Evolutionary conservation across 2,329 filamentous ascomycete genomes (phyloP).

Genomic region (Aspergillus thermomutatus): DNA sequence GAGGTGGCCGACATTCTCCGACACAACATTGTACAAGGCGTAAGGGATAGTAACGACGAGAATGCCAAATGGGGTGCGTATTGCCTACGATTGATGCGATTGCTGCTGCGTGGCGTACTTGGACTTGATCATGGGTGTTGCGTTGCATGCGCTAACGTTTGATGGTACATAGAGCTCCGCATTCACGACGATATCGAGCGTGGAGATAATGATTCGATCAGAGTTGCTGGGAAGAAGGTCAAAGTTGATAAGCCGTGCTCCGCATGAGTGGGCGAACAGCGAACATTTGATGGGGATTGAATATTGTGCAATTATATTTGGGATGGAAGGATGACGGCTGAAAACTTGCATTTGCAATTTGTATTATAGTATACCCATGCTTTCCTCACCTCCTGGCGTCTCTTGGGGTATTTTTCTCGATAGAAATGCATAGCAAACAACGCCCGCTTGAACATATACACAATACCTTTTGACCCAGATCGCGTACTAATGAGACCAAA

Average conservation of each 20-base stretch:
- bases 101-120: neutral
- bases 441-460: conserved; percentile 33
- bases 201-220: conserved; percentile 89
- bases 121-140: neutral
- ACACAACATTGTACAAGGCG: conserved; percentile 85
- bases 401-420: conserved; percentile 30
- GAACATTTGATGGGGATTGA: neutral
- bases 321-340: conserved; percentile 5
- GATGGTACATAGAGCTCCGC: conserved; percentile 60
- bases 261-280: conserved; percentile 17
- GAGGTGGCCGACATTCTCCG: conserved; percentile 76
- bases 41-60: conserved; percentile 36
- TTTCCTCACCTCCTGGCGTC: conserved; percentile 32
- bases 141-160: conserved; percentile 3
- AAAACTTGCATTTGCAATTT: conserved; percentile 17
- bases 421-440: conserved; percentile 27
- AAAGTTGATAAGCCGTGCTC: conserved; percentile 44
- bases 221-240: conserved; percentile 49
- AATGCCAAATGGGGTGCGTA: conserved; percentile 35
- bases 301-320: conserved; percentile 1
- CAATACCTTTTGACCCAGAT: conserved; percentile 23
- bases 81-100: neutral
- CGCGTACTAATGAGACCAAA: conserved; percentile 9
- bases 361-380: conserved; percentile 40
- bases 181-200: conserved; percentile 91